Conservation (phyloP, 1,284 basidiomycete genomes). For the Ceraceosorus guamensis region DNA sequence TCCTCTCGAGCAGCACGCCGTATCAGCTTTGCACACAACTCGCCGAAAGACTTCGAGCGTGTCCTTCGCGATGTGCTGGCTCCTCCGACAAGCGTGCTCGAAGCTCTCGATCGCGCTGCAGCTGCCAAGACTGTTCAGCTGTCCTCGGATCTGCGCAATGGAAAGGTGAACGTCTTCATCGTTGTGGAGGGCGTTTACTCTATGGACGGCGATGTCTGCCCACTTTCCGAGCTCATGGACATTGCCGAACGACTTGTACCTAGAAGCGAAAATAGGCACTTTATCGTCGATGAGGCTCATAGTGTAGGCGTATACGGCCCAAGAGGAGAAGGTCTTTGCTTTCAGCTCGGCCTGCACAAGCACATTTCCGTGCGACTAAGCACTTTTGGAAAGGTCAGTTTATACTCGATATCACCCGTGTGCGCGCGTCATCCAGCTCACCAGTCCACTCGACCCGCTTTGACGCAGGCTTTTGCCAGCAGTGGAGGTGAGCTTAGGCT, state of each 20-base stretch:
- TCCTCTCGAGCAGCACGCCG: constrained; percentile 56
- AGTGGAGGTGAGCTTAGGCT: constrained; percentile 15
- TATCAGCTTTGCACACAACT: constrained; percentile 66
- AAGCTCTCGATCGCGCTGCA: no score
- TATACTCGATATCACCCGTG: background rate
- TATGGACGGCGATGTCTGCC: constrained; percentile 89
- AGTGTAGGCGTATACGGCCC: constrained; percentile 67
- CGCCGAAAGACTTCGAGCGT: constrained; percentile 7
- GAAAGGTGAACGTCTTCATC: constrained; percentile 50
- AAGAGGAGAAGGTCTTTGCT: constrained; percentile 24
- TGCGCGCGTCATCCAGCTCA: background rate
- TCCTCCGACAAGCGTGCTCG: no score
- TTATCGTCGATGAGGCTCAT: constrained; percentile 69
- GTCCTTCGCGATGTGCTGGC: background rate
- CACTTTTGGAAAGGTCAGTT: constrained; percentile 37
- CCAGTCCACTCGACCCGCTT: background rate
- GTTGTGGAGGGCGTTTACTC: constrained; percentile 83
- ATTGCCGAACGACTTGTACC: constrained; percentile 60
- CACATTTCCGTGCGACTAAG: constrained; percentile 30
- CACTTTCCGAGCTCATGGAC: constrained; percentile 62
- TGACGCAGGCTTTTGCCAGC: constrained; percentile 23
- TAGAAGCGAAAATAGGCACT: constrained; percentile 30
- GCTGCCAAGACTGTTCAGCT: no score
- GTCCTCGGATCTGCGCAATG: no score
- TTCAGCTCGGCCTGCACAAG: constrained; percentile 17